Percentiles rank a stretch among this genome's conserved stretches.
These are phyloP conservation scores for Melanogaster broomeanus DNA, from an alignment of 768 basidiomycete species.

Conservation along the genomic window DNA sequence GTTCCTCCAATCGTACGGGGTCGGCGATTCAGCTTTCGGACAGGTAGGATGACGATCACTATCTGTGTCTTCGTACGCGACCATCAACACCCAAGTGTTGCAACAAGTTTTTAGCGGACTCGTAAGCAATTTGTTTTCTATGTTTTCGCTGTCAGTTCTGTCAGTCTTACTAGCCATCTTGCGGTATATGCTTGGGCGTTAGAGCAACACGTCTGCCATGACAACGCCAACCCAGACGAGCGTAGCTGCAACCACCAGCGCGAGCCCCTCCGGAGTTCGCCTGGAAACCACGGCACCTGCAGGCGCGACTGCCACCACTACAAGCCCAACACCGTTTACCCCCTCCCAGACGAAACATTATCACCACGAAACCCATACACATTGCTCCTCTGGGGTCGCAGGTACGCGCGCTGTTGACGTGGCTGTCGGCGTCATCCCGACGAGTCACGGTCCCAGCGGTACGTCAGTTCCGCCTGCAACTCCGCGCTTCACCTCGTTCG, in stretches of 20 bases:
- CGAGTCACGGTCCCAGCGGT: neutral
- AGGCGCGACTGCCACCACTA: neutral
- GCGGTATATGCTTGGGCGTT: neutral
- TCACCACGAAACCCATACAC: neutral
- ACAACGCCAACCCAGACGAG: neutral
- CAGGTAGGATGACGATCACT: conserved; percentile 12
- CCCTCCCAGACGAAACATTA: neutral
- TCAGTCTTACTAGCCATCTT: too few relatives aligned
- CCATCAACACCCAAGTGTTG: conserved; percentile 13
- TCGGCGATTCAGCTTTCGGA: conserved; percentile 23
- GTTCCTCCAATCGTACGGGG: conserved; percentile 22
- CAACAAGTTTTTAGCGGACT: conserved; percentile 14
- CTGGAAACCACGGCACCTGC: neutral
- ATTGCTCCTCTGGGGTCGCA: neutral
- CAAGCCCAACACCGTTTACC: neutral
- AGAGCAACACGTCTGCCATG: conserved; percentile 1
- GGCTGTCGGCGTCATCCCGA: too few relatives aligned
- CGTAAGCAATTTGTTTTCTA: neutral
- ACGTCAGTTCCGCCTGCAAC: neutral
- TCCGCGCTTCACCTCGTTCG: too few relatives aligned
- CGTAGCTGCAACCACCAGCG: neutral
- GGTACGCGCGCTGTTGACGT: neutral
- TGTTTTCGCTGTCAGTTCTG: neutral
- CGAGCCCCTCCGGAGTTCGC: neutral
- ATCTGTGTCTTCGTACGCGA: neutral